Percentiles rank a stretch among this genome's conserved stretches.
Evolutionary conservation across 1,139 yeast genomes (phyloP).

Genomic region (Debaryomycetaceae sp.): DNA sequence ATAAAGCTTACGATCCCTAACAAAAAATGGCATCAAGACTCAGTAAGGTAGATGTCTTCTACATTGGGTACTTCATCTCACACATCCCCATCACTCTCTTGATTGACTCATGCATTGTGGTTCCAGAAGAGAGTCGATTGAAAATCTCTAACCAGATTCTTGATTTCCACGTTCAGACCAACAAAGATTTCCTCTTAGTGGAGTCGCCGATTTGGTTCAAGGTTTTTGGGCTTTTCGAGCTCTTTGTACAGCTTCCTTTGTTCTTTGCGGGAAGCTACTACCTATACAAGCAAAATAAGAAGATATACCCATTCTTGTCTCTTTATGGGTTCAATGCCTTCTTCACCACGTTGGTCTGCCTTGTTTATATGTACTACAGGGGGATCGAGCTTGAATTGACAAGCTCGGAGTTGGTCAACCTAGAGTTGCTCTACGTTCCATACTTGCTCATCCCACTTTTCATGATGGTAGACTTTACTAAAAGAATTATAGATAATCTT

Average conservation of each 20-base stretch:
- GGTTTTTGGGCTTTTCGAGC: slow-evolving; percentile 67
- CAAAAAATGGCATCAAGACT: background rate
- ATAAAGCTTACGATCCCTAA: no score
- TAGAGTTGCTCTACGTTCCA: slow-evolving; percentile 59
- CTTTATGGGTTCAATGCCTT: slow-evolving; percentile 77
- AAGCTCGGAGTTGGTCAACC: slow-evolving; percentile 30
- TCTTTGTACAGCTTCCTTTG: slow-evolving; percentile 73
- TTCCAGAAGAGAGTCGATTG: slow-evolving; percentile 53
- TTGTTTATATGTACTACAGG: slow-evolving; percentile 38
- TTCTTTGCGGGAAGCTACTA: slow-evolving; percentile 47
- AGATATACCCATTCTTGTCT: slow-evolving; percentile 50
- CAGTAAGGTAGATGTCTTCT: slow-evolving; percentile 39
- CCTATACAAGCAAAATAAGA: slow-evolving; percentile 13
- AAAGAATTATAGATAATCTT: slow-evolving; percentile 2
- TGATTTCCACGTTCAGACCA: slow-evolving; percentile 55
- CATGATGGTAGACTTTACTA: slow-evolving; percentile 47
- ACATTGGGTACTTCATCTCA: slow-evolving; percentile 44
- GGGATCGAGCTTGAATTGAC: slow-evolving; percentile 35
- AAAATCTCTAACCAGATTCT: slow-evolving; percentile 47
- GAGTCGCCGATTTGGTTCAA: slow-evolving; percentile 65
- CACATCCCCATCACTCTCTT: slow-evolving; percentile 76
- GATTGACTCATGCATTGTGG: slow-evolving; percentile 69
- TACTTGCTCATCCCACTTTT: slow-evolving; percentile 61
- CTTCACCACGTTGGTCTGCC: slow-evolving; percentile 67
- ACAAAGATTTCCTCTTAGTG: slow-evolving; percentile 67